Evolutionary conservation across 2,329 filamentous ascomycete genomes (phyloP).

Genomic region (Cordyceps fumosorosea): DNA sequence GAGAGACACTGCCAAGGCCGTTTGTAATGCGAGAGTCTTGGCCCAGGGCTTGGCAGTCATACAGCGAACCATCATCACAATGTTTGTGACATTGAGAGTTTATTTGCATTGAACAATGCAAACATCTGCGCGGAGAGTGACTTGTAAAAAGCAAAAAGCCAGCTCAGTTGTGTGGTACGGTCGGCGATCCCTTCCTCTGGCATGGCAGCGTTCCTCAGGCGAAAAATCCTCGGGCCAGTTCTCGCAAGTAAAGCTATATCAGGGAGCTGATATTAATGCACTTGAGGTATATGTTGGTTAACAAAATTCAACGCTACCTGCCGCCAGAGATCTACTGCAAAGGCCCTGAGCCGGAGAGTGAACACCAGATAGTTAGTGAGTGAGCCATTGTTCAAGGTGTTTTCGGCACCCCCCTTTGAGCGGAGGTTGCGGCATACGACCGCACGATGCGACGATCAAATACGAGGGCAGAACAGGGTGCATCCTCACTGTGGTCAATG

Average conservation of each 20-base stretch:
- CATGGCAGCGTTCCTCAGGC: no score
- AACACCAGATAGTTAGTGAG: neutral
- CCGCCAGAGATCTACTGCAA: neutral
- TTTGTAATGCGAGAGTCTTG: conserved; percentile 11
- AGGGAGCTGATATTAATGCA: no score
- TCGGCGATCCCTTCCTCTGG: no score
- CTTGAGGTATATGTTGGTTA: neutral
- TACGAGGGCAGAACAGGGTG: neutral
- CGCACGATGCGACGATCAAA: neutral
- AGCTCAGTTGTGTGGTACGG: neutral
- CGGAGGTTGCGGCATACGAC: neutral
- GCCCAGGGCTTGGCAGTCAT: conserved; percentile 4
- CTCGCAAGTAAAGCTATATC: neutral
- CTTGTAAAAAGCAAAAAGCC: neutral
- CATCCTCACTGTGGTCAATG: neutral
- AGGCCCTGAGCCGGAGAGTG: no score
- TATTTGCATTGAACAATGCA: neutral
- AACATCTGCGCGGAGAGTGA: neutral
- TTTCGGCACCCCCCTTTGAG: neutral
- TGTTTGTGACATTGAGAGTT: neutral
- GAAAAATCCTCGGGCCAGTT: no score
- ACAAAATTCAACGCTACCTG: neutral
- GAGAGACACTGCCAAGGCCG: conserved; percentile 10
- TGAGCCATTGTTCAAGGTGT: no score
- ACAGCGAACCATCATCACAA: neutral